Evolutionary conservation across 495 filamentous ascomycete genomes (phyloP).

Genomic region (Apodospora peruviana): DNA sequence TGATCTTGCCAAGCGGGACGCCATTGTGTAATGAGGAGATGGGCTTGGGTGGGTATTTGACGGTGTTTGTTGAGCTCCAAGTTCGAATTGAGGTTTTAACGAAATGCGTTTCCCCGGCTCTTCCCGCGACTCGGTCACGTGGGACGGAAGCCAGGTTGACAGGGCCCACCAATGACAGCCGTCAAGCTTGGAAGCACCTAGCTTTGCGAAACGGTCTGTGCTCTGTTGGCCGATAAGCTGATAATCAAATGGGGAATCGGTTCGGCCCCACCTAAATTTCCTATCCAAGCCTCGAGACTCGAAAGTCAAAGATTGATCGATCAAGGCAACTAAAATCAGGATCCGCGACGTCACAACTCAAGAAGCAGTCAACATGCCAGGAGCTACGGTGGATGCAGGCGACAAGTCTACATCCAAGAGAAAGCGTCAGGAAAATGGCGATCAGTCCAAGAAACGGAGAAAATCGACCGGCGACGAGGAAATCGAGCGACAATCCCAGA

Average conservation of each 20-base stretch:
- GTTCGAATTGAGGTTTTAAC: conserved; percentile 49
- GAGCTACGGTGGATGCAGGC: conserved; percentile 12
- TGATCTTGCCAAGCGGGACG: conserved; percentile 88
- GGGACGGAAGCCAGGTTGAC: too few species aligned
- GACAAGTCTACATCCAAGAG: conserved; percentile 33
- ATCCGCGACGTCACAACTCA: not conserved
- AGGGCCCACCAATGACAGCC: too few species aligned
- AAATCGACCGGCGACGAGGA: conserved; percentile 34
- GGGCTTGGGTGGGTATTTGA: conserved; percentile 27
- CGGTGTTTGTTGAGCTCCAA: conserved; percentile 33
- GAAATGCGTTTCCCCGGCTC: conserved; percentile 26
- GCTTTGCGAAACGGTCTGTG: too few species aligned
- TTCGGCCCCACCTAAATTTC: conserved; percentile 25
- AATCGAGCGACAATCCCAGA: conserved; percentile 46
- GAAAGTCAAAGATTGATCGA: not conserved
- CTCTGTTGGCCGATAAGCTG: not conserved
- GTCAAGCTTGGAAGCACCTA: too few species aligned
- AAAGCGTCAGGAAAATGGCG: conserved; percentile 39
- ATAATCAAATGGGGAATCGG: too few species aligned
- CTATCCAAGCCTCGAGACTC: not conserved
- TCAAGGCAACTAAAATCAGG: not conserved
- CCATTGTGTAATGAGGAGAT: conserved; percentile 70
- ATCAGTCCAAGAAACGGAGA: conserved; percentile 45
- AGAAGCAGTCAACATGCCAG: conserved; percentile 18
- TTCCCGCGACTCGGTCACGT: conserved; percentile 27